Evolutionary conservation across 164 flowering plant species (phyloP).

Genomic region (Vitis riparia): DNA sequence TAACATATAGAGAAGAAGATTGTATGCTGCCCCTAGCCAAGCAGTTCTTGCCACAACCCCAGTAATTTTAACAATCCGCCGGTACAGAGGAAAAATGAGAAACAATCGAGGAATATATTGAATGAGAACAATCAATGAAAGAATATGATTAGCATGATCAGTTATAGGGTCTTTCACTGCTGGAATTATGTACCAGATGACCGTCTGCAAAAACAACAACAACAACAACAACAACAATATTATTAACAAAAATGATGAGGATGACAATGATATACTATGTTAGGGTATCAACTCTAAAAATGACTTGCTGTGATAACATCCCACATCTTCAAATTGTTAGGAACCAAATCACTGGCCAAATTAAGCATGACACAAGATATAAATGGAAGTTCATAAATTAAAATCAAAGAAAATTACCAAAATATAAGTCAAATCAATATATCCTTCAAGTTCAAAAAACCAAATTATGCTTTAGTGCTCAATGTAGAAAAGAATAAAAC

Average conservation of each 20-base stretch:
- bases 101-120: constrained; percentile 84
- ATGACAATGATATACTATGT: neutral
- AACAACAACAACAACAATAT: neutral
- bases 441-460: too few species aligned
- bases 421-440: neutral
- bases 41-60: constrained; percentile 79
- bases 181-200: constrained; percentile 75
- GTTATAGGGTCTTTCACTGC: constrained; percentile 35
- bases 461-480: too few species aligned
- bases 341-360: neutral
- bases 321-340: neutral
- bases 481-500: too few species aligned
- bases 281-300: neutral
- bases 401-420: neutral
- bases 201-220: constrained; percentile 43
- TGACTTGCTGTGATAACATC: neutral
- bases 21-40: constrained; percentile 93
- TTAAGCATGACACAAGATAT: neutral
- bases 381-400: neutral
- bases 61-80: constrained; percentile 67
- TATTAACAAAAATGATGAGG: neutral
- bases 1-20: constrained; percentile 71
- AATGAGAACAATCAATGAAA: constrained; percentile 75
- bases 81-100: constrained; percentile 72
- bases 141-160: constrained; percentile 60